Evolutionary conservation across 148 eudicot genomes (phyloP).

Genomic region (Vaccinium vitisidaea): DNA sequence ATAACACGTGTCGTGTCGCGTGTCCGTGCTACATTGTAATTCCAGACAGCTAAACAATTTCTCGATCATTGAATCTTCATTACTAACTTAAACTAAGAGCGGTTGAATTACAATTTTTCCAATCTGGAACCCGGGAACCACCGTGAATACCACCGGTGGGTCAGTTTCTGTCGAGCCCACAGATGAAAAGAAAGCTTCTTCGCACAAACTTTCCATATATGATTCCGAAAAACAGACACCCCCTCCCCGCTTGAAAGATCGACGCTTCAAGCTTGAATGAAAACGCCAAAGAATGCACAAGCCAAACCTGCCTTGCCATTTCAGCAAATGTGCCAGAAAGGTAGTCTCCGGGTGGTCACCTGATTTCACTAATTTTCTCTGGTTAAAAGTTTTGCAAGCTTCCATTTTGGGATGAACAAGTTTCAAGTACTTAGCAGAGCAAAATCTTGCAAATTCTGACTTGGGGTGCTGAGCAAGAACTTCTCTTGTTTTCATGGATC

Average conservation of each 20-base stretch:
- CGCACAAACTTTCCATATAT: slow-evolving; percentile 78
- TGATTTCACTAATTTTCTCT: slow-evolving; percentile 51
- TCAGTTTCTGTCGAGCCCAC: slow-evolving; percentile 27
- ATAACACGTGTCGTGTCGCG: no score
- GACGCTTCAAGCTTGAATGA: slow-evolving; percentile 58
- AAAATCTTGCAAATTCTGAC: slow-evolving; percentile 69
- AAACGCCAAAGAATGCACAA: slow-evolving; percentile 74
- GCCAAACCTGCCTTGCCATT: slow-evolving; percentile 85
- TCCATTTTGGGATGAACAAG: slow-evolving; percentile 88
- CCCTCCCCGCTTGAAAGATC: slow-evolving; percentile 57
- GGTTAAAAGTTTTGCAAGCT: slow-evolving; percentile 54
- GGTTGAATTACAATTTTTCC: slow-evolving; percentile 72
- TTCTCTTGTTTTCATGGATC: slow-evolving; percentile 57
- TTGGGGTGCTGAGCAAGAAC: slow-evolving; percentile 68
- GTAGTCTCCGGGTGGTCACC: slow-evolving; percentile 62
- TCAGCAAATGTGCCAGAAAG: slow-evolving; percentile 60
- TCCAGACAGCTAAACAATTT: slow-evolving; percentile 17
- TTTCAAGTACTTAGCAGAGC: slow-evolving; percentile 60
- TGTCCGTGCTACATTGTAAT: no score
- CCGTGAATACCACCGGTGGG: slow-evolving; percentile 71
- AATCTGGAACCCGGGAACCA: slow-evolving; percentile 83
- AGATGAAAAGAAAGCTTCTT: slow-evolving; percentile 50
- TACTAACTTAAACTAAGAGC: slow-evolving; percentile 27
- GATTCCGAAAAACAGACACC: slow-evolving; percentile 75
- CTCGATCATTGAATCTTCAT: neutral